Evolutionary conservation across 768 basidiomycete genomes (phyloP).

Genomic region (Agrocybe praecox): DNA sequence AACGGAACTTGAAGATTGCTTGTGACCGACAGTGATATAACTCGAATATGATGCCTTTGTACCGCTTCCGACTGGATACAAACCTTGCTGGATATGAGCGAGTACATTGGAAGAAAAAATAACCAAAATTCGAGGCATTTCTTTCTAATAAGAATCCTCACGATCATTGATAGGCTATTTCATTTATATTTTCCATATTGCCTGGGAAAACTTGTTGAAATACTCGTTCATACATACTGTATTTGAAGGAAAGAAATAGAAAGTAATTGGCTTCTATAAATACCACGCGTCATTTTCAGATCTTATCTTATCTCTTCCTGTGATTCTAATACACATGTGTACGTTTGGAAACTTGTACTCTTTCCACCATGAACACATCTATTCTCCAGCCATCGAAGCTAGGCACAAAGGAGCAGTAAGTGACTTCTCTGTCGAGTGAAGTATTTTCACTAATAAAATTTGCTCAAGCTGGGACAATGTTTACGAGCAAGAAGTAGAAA

Average conservation of each 20-base stretch:
- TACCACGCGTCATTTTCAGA: neutral
- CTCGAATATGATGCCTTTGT: too few species aligned
- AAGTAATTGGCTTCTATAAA: neutral
- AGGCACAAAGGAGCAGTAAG: constrained; percentile 81
- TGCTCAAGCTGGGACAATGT: constrained; percentile 72
- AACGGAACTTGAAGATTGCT: too few species aligned
- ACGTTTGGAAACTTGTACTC: constrained; percentile 16
- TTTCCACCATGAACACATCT: constrained; percentile 28
- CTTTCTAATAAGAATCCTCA: too few species aligned
- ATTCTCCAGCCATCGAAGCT: constrained; percentile 73
- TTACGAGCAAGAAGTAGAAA: constrained; percentile 69
- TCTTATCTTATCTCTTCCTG: constrained; percentile 22
- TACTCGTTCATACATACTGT: too few species aligned
- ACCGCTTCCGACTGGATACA: too few species aligned
- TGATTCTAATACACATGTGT: too few species aligned
- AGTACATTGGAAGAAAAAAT: too few species aligned
- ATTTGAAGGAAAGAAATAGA: too few species aligned
- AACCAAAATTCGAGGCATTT: too few species aligned
- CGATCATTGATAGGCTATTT: too few species aligned
- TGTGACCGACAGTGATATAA: too few species aligned
- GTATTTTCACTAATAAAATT: neutral
- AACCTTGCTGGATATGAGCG: too few species aligned
- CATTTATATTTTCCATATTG: constrained; percentile 11
- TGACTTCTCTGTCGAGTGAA: neutral
- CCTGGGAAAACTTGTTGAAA: constrained; percentile 13